Evolutionary conservation across 2,329 filamentous ascomycete genomes (phyloP), one percentile per base, ranked within the genome.

Genomic region (Xylariaceae sp.): DNA sequence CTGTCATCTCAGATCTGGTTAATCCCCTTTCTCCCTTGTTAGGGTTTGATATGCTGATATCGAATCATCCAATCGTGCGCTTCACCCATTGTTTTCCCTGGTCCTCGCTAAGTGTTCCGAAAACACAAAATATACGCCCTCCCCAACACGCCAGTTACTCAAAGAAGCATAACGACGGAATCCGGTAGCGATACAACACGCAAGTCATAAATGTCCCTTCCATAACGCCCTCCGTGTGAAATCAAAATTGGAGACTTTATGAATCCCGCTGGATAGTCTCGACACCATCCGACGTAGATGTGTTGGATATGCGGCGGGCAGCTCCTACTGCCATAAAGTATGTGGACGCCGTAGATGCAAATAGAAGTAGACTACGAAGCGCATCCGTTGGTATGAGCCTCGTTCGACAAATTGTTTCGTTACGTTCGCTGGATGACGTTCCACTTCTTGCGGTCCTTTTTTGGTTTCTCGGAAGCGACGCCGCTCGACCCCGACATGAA

Each of bases 391-490:
- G 22, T 26, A 6, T 6, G 6, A 6, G 22, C 11, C 22, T 6
- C 6, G 22, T 11, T 26, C 22, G 22, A n/a, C n/a, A n/a, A n/a
- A n/a, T n/a, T n/a, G 22, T 26, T 26, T 26, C 6, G 22, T 26
- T 11, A 26, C 22, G 22, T 26, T 26, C 22, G 22, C 11, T 26
- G 22, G 15, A 52, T 62, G 37, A 72, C 65, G 16, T 61, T 60
- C 71, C 73, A 75, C 58, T 66, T 72, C 64, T 68, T 74, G 57
- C 69, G 71, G 37, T 65, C 60, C 54, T 67, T 69, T 41, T 60
- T 63, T 9, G 60, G 52, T 47, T 68, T 65, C 45, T 65, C 62
- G 12, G 4, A 18, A 33, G 49, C 55, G 16, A 56, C 56, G 22
- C 44, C 51, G 15, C 48, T 52, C 17, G 55, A 42, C 34, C 57